Percentiles rank a stretch among this genome's conserved stretches.
phyloP scores from a whole-genome alignment of 108 stramenopile species.

The Discostella stelligeroides region DNA sequence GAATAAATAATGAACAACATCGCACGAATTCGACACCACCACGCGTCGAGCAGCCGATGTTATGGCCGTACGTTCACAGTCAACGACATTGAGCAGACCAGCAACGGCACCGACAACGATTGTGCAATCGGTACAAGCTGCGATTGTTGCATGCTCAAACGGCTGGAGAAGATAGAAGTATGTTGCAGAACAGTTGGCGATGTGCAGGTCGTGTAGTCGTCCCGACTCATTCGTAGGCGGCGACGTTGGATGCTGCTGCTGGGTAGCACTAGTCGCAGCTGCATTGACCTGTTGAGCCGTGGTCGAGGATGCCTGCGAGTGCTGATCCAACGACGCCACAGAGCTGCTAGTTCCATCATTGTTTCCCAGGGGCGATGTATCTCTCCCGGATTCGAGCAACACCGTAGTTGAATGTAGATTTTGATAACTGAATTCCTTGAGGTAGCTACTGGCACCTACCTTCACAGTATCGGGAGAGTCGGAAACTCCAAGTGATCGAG shows the following conservation, averaged over 20 bases:
- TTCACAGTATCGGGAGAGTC: conserved; percentile 33
- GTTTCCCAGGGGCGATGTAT: conserved; percentile 27
- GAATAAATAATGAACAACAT: conserved; percentile 69
- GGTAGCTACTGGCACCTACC: conserved; percentile 49
- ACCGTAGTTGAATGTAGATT: conserved; percentile 78
- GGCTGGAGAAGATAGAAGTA: conserved; percentile 92
- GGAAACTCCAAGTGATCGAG: conserved; percentile 37
- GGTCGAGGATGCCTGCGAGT: conserved; percentile 36
- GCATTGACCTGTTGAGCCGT: conserved; percentile 53
- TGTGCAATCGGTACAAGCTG: conserved; percentile 91
- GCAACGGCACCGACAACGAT: conserved; percentile 96
- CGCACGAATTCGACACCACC: conserved; percentile 80
- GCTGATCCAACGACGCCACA: conserved; percentile 21
- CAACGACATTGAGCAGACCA: conserved; percentile 82
- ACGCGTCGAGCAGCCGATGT: conserved; percentile 74
- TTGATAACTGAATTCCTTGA: conserved; percentile 79
- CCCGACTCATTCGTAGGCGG: conserved; percentile 27
- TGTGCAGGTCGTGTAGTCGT: conserved; percentile 81
- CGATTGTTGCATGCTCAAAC: conserved; percentile 87
- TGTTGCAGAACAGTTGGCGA: conserved; percentile 86
- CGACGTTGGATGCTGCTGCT: neutral
- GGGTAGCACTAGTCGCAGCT: conserved; percentile 57
- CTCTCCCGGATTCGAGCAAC: conserved; percentile 65
- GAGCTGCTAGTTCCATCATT: conserved; percentile 24
- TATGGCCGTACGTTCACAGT: conserved; percentile 85